A percentile compares a stretch with the other conserved stretches of the same genome.
Conservation (phyloP, 2,329 filamentous ascomycete genomes). For the Aspergillus pseudotamarii region DNA sequence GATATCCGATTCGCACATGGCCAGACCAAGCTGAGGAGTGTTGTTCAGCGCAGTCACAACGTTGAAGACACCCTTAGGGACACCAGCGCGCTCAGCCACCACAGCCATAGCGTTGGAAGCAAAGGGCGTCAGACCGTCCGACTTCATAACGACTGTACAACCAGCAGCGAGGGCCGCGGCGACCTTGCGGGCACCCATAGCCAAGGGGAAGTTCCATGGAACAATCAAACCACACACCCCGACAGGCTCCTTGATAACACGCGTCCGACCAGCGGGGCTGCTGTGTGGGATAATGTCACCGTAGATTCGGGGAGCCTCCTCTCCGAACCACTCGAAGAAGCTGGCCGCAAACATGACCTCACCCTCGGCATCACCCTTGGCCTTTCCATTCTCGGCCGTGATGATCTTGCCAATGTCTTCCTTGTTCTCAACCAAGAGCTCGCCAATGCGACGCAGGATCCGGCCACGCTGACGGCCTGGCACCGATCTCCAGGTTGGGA, state of each 20-base stretch:
- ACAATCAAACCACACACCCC: slow-evolving; percentile 67
- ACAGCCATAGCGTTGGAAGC: slow-evolving; percentile 82
- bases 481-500: slow-evolving; percentile 59
- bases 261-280: slow-evolving; percentile 57
- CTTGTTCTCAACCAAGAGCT: slow-evolving; percentile 63
- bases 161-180: slow-evolving; percentile 73
- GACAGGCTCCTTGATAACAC: slow-evolving; percentile 64
- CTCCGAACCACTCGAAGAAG: slow-evolving; percentile 64
- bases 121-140: slow-evolving; percentile 85
- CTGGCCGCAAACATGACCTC: slow-evolving; percentile 58
- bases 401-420: slow-evolving; percentile 65
- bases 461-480: slow-evolving; percentile 60
- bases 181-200: slow-evolving; percentile 52
- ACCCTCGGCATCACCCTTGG: slow-evolving; percentile 58
- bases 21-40: slow-evolving; percentile 69
- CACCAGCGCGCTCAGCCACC: slow-evolving; percentile 78
- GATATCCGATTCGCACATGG: slow-evolving; percentile 44
- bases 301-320: slow-evolving; percentile 57
- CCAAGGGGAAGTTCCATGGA: slow-evolving; percentile 64
- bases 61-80: slow-evolving; percentile 85
- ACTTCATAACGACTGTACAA: slow-evolving; percentile 87
- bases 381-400: slow-evolving; percentile 69
- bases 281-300: slow-evolving; percentile 62
- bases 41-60: slow-evolving; percentile 70
- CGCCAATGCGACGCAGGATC: slow-evolving; percentile 64